These are phyloP conservation scores for Clitopilus passeckerianus DNA, from an alignment of 768 basidiomycete species.

Conservation along the genomic window DNA sequence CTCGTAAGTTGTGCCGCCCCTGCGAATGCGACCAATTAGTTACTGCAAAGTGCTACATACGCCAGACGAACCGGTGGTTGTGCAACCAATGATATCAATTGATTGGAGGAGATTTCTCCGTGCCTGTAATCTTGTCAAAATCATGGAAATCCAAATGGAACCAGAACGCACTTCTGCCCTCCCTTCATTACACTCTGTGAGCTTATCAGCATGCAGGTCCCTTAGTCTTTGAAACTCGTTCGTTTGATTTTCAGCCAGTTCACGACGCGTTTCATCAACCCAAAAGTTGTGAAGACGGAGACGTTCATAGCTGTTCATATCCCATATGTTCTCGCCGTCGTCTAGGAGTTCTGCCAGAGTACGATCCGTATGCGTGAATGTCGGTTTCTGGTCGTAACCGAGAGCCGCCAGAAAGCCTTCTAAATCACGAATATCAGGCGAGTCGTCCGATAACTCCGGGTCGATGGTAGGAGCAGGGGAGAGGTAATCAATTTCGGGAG, in stretches of 20 bases:
- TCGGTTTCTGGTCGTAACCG: background rate
- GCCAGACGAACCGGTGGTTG: conserved; percentile 56
- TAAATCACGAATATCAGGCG: background rate
- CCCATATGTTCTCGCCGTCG: conserved; percentile 39
- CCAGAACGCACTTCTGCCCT: conserved; percentile 45
- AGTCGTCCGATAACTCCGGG: background rate
- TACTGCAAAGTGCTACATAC: background rate
- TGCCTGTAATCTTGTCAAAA: conserved; percentile 30
- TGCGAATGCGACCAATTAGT: conserved; percentile 14
- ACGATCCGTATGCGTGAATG: conserved; percentile 16
- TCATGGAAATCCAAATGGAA: background rate
- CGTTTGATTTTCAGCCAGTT: conserved; percentile 15
- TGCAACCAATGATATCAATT: conserved; percentile 68
- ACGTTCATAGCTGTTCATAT: conserved; percentile 48
- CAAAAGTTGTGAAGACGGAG: conserved; percentile 37
- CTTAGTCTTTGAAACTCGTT: conserved; percentile 39
- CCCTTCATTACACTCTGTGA: conserved; percentile 37
- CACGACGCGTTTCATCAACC: conserved; percentile 35
- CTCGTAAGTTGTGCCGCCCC: conserved; percentile 65
- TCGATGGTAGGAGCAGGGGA: background rate
- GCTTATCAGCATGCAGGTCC: conserved; percentile 21
- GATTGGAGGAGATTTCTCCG: conserved; percentile 48
- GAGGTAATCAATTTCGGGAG: background rate
- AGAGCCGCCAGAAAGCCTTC: background rate
- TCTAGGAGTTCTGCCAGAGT: conserved; percentile 30